phyloP scores from a whole-genome alignment of 2,329 filamentous ascomycete genomes.

The Epichloe scottii region DNA sequence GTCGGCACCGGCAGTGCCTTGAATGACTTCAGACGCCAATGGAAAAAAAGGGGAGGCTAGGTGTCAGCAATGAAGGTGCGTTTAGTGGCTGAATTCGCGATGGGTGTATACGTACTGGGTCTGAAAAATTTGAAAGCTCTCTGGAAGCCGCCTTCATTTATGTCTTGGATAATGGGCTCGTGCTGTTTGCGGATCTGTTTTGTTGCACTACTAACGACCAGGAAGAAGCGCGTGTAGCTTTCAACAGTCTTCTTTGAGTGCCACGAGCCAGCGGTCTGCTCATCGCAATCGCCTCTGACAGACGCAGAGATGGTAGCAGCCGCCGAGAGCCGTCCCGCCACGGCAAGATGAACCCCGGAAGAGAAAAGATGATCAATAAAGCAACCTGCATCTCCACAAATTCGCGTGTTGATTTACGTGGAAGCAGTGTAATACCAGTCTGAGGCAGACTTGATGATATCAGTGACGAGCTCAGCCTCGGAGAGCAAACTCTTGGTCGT shows the following conservation, averaged over 20 bases:
- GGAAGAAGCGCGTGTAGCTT: slow-evolving; percentile 33
- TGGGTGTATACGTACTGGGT: slow-evolving; percentile 22
- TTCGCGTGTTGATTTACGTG: slow-evolving; percentile 26
- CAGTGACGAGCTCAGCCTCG: too few species aligned
- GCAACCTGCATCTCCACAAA: slow-evolving; percentile 33
- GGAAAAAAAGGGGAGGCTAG: too few species aligned
- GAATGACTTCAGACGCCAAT: slow-evolving; percentile 17
- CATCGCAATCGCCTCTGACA: slow-evolving; percentile 23
- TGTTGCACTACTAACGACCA: slow-evolving; percentile 13
- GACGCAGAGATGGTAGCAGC: slow-evolving; percentile 30
- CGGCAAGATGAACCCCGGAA: slow-evolving; percentile 33
- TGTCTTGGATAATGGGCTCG: slow-evolving; percentile 26
- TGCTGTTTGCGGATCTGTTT: slow-evolving; percentile 28
- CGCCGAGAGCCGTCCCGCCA: slow-evolving; percentile 30
- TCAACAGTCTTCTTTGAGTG: slow-evolving; percentile 31
- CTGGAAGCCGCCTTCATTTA: slow-evolving; percentile 29
- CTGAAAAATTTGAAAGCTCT: slow-evolving; percentile 27
- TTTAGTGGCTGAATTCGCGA: too few species aligned
- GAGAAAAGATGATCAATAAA: slow-evolving; percentile 39
- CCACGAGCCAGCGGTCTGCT: slow-evolving; percentile 25
- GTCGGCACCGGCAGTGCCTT: slow-evolving; percentile 21
- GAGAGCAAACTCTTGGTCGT: too few species aligned
- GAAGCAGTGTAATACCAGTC: slow-evolving; percentile 36
- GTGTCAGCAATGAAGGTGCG: too few species aligned
- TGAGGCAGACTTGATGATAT: slow-evolving; percentile 28